Percentiles rank a stretch among this genome's conserved stretches.
Conservation (phyloP, 495 filamentous ascomycete species). For the Daldinia vernicosa region DNA sequence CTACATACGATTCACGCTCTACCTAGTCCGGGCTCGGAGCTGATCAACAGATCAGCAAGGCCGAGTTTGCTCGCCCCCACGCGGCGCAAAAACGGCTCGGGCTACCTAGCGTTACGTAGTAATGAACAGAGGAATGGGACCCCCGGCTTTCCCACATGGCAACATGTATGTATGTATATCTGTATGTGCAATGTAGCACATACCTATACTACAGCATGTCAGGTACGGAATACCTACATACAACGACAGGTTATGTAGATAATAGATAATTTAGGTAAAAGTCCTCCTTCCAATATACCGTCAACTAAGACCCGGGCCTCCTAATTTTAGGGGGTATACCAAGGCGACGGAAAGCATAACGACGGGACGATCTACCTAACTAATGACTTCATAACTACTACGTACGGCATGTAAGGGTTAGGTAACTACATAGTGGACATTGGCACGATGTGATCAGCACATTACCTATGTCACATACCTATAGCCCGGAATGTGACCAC, state of each 20-base stretch:
- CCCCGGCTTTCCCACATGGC: slow-evolving; percentile 34
- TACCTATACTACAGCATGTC: too few species aligned
- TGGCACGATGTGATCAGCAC: background rate
- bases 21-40: slow-evolving; percentile 15
- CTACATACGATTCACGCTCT: background rate
- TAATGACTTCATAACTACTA: slow-evolving; percentile 1
- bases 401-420: background rate
- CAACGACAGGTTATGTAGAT: background rate
- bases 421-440: background rate
- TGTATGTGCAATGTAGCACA: slow-evolving; percentile 34
- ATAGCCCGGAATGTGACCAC: background rate
- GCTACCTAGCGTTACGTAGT: background rate
- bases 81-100: slow-evolving; percentile 23
- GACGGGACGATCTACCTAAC: too few species aligned
- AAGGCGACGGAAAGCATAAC: slow-evolving; percentile 6
- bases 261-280: background rate
- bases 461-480: background rate
- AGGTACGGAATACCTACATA: too few species aligned
- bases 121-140: background rate
- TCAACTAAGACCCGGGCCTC: slow-evolving; percentile 32
- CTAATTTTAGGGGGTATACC: slow-evolving; percentile 33
- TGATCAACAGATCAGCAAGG: slow-evolving; percentile 11
- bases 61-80: slow-evolving; percentile 20
- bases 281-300: slow-evolving; percentile 37
- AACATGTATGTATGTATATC: background rate